Conservation (phyloP, 768 basidiomycete species). For the Cystofilobasidium capitatum region DNA sequence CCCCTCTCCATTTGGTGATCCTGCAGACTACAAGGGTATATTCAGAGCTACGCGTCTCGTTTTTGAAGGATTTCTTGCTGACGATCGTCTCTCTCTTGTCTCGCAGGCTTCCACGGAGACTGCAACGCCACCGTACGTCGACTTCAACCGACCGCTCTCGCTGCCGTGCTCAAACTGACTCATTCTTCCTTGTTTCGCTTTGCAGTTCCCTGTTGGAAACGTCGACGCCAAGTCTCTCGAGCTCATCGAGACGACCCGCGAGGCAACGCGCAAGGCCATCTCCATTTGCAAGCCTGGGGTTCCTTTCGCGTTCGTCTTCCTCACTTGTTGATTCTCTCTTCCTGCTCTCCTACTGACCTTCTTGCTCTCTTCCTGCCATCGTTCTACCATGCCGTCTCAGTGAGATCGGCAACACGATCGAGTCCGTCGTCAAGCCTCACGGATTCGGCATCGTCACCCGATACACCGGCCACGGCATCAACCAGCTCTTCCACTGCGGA, state of each 20-base stretch:
- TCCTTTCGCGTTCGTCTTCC: conserved; percentile 59
- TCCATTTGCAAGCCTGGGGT: conserved; percentile 87
- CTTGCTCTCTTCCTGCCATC: not conserved
- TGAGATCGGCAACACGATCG: conserved; percentile 44
- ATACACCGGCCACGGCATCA: conserved; percentile 85
- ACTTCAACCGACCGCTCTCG: not conserved
- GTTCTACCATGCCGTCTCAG: conserved; percentile 10
- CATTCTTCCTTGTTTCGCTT: conserved; percentile 16
- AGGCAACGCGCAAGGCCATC: conserved; percentile 80
- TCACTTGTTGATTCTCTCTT: not conserved
- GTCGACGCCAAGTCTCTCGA: conserved; percentile 64
- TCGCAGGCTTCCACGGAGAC: conserved; percentile 76
- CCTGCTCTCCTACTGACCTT: not conserved
- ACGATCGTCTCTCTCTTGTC: not conserved
- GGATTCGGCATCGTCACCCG: conserved; percentile 84
- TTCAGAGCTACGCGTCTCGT: conserved; percentile 3
- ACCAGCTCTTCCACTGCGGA: conserved; percentile 64
- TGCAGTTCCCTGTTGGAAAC: conserved; percentile 65
- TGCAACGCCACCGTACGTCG: conserved; percentile 33
- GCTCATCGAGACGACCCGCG: conserved; percentile 70
- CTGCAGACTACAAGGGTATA: conserved; percentile 34
- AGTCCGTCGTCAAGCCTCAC: conserved; percentile 70
- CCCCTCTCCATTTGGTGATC: not conserved
- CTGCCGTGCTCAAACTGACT: not conserved
- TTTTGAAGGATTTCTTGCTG: not conserved